Base-by-base conservation (phyloP, 2,329 filamentous ascomycete species). In the Polytolypa hystricis region DNA sequence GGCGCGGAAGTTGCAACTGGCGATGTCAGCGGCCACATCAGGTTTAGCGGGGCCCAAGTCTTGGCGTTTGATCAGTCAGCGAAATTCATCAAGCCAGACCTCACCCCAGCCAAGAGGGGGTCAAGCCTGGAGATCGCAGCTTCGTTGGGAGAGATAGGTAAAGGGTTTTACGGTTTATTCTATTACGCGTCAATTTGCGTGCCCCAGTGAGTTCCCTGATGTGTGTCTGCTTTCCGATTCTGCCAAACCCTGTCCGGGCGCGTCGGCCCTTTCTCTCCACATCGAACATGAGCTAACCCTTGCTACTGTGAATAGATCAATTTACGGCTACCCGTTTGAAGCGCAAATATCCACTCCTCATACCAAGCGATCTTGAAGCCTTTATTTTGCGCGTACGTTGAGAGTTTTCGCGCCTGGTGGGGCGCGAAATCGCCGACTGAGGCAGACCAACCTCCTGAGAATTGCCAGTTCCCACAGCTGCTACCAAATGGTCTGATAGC, bases 181-280 rank as follows among this genome's bases (percentile, higher is more conserved):
- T 46, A 49, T 43, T 45, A 56, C 53, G 53, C 50, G 53, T 46
- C 40, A 20, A 34, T 21, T 20, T 37, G 20, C 11, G 32, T 30
- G 26, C 9, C 27, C 15, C 28, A 19, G 37, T 41, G 35, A 38
- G 43, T 39, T 17, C 23, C 26, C 8, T 30, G 18, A 16, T 20
- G 26, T 9, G 30, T 30, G n/a, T 35, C 25, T 28, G 15, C 27
- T 18, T 18, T 37, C 30, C 25, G 40, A 31, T 29, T 19, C n/a
- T 35, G 15, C 30, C 37, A 18, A 16, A 14, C 8, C 14, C 6
- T 15, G 17, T 26, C 35, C 10, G 33, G 30, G 31, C 35, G 38
- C 35, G 38, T 42, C 42, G 8, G 21, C 35, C 17, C 3, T 23
- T 17, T 33, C 31, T 8, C 27, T 11, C 33, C 27, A 18, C 6